Conservation (phyloP, 192 early-diverging fungal genomes). For the Coemansia sp. region DNA sequence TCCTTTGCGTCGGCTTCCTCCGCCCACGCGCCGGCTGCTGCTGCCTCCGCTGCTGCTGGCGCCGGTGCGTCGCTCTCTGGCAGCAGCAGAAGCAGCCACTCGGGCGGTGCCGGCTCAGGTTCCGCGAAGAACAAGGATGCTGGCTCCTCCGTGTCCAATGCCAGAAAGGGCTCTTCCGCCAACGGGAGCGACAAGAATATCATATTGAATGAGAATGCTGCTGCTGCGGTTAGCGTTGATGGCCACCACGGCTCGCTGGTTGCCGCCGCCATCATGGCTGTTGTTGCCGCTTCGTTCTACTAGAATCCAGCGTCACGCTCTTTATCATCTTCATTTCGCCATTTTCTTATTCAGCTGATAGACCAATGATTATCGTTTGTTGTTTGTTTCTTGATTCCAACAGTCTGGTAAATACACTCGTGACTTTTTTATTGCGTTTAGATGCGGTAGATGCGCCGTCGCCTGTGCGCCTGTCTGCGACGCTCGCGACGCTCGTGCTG, state of each 20-base stretch:
- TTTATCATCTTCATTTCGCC: not conserved
- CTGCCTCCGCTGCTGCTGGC: not conserved
- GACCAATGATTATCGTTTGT: too few relatives aligned
- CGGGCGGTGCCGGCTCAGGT: not conserved
- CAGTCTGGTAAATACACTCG: not conserved
- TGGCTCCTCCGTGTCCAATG: not conserved
- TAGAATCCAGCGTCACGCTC: not conserved
- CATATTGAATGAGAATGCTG: not conserved
- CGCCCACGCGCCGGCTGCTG: not conserved
- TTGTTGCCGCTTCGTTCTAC: not conserved
- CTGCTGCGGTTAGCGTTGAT: not conserved
- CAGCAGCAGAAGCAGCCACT: not conserved
- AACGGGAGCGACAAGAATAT: constrained; percentile 18
- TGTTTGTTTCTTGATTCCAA: too few relatives aligned
- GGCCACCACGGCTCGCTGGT: not conserved
- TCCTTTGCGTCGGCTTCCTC: not conserved
- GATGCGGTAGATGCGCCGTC: not conserved
- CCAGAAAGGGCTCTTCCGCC: not conserved
- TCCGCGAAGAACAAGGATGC: not conserved
- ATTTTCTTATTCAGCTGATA: not conserved
- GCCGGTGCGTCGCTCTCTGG: not conserved
- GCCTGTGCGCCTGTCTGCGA: not conserved
- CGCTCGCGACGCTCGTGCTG: not conserved
- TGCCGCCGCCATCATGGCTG: constrained; percentile 1
- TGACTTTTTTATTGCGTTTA: not conserved